A percentile compares a stretch with the other conserved stretches of the same genome.
Evolutionary conservation across 768 basidiomycete species (phyloP).

Genomic region (Psilocybe subaeruginosa): DNA sequence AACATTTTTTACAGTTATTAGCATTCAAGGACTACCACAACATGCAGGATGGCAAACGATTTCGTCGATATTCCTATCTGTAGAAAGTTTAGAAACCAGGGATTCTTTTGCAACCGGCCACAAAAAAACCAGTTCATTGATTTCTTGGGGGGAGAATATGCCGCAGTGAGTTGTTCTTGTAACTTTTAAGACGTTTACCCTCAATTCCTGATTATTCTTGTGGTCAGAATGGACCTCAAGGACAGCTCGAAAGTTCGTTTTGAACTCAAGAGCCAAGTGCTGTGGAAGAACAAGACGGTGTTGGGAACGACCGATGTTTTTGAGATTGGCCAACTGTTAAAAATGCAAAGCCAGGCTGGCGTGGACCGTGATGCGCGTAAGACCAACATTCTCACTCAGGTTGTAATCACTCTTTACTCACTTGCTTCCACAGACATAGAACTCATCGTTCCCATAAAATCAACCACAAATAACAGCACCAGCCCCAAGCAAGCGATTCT

Average conservation of each 20-base stretch:
- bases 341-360: conserved; percentile 22
- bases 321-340: conserved; percentile 16
- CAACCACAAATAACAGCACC: background rate
- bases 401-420: background rate
- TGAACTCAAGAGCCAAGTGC: conserved; percentile 18
- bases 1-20: conserved; percentile 14
- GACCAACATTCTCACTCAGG: background rate
- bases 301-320: conserved; percentile 20
- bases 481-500: conserved; percentile 5
- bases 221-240: conserved; percentile 17
- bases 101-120: conserved; percentile 18
- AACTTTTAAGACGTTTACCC: background rate
- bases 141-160: conserved; percentile 24
- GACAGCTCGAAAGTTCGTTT: conserved; percentile 21
- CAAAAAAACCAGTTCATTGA: conserved; percentile 15
- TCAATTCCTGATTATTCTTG: background rate
- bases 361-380: conserved; percentile 17
- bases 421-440: conserved; percentile 14
- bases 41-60: conserved; percentile 20
- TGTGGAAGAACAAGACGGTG: conserved; percentile 19
- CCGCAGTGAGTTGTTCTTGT: conserved; percentile 13
- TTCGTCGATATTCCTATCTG: conserved; percentile 18
- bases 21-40: conserved; percentile 18
- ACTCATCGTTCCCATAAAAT: conserved; percentile 15
- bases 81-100: conserved; percentile 21